Conservation (phyloP, 768 basidiomycete species). For the Lactarius indigo region DNA sequence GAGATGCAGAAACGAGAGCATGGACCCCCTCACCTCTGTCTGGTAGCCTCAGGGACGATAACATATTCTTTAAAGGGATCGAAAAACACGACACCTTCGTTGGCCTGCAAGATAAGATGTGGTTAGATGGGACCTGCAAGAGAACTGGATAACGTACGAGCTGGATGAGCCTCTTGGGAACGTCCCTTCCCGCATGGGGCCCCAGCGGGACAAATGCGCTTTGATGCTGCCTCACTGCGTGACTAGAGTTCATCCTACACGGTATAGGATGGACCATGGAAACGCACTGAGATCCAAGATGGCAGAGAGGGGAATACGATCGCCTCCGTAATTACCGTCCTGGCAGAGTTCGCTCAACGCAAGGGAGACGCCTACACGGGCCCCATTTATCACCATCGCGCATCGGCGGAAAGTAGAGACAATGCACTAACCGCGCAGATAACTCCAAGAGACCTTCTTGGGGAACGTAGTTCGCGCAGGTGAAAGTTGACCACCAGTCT, state of each 20-base stretch:
- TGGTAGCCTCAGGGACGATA: conserved; percentile 5
- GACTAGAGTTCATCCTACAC: neutral
- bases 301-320: conserved; percentile 6
- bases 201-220: conserved; percentile 16
- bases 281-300: conserved; percentile 15
- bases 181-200: conserved; percentile 11
- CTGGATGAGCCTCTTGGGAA: conserved; percentile 16
- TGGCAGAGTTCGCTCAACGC: conserved; percentile 18
- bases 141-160: neutral
- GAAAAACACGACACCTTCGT: conserved; percentile 6
- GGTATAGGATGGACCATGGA: neutral
- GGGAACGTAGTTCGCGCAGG: neutral
- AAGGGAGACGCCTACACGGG: conserved; percentile 3
- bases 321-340: conserved; percentile 3
- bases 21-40: conserved; percentile 3
- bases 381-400: neutral
- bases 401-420: neutral
- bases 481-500: neutral
- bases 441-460: conserved; percentile 13
- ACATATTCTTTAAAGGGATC: conserved; percentile 18
- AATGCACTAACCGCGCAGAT: conserved; percentile 8
- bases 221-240: conserved; percentile 17
- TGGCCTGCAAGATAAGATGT: neutral
- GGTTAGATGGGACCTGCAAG: neutral
- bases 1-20: neutral